These are phyloP conservation scores for Botryotinia convoluta DNA, from an alignment of 2,329 filamentous ascomycete species.

Conservation along the genomic window DNA sequence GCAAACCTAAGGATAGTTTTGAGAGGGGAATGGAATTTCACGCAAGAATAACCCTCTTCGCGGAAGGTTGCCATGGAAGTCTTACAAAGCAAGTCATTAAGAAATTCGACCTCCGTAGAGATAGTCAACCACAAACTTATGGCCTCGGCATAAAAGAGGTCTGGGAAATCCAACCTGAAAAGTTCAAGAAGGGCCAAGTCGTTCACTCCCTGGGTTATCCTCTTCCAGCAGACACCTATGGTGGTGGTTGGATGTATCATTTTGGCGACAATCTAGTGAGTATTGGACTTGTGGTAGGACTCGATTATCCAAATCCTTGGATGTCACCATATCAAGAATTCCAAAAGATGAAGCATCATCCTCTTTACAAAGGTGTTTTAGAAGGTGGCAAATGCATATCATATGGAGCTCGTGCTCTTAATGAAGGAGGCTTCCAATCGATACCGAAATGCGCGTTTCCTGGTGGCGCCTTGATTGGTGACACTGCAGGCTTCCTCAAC, in stretches of 20 bases:
- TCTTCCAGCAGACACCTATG: constrained; percentile 83
- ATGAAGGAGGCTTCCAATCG: constrained; percentile 95
- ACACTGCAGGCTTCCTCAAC: constrained; percentile 95
- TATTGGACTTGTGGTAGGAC: constrained; percentile 83
- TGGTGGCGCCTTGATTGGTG: constrained; percentile 90
- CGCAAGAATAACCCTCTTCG: constrained; percentile 85
- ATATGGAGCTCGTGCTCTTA: constrained; percentile 86
- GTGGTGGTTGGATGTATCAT: constrained; percentile 99
- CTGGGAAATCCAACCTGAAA: constrained; percentile 92
- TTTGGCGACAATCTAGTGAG: constrained; percentile 97
- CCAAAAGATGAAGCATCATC: constrained; percentile 97
- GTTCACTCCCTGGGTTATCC: constrained; percentile 93
- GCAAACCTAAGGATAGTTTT: constrained; percentile 84
- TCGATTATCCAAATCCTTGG: constrained; percentile 97
- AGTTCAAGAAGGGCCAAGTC: constrained; percentile 83
- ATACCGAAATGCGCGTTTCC: constrained; percentile 97
- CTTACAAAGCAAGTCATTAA: constrained; percentile 92
- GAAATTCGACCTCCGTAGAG: constrained; percentile 84
- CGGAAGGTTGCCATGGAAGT: constrained; percentile 93
- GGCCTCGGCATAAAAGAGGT: constrained; percentile 94
- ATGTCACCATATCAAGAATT: constrained; percentile 94
- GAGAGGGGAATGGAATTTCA: constrained; percentile 99
- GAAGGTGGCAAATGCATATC: constrained; percentile 97
- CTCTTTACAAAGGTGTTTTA: constrained; percentile 81
- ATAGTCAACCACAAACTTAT: constrained; percentile 94